Percentiles rank a stretch among this genome's conserved stretches.
Conservation (phyloP, 495 filamentous ascomycete genomes). For the Talaromyces nanjingensis region DNA sequence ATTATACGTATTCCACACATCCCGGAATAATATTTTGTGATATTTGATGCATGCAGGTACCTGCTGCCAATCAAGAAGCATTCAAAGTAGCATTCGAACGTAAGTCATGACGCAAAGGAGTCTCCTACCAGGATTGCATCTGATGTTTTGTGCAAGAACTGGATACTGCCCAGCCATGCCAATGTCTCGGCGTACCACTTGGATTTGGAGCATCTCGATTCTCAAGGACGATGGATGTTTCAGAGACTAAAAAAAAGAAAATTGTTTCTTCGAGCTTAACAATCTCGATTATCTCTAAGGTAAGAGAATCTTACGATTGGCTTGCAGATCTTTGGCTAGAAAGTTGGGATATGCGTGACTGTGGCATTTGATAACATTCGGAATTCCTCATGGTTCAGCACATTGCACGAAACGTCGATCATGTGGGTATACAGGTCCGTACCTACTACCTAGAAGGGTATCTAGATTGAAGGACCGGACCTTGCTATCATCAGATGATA, state of each 20-base stretch:
- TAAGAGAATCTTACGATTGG: background rate
- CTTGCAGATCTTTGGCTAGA: background rate
- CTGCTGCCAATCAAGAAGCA: background rate
- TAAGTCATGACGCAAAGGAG: background rate
- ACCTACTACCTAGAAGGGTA: background rate
- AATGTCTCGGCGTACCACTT: constrained; percentile 9
- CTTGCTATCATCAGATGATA: background rate
- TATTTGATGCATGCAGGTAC: background rate
- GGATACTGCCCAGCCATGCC: constrained; percentile 4
- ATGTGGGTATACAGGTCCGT: background rate
- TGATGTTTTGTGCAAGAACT: background rate
- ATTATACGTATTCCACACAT: background rate
- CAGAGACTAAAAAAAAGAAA: background rate
- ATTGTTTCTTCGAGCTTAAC: background rate
- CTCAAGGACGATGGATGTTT: background rate
- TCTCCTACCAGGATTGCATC: background rate
- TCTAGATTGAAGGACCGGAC: background rate
- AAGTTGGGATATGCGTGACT: background rate
- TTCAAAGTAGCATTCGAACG: background rate
- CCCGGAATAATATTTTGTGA: background rate
- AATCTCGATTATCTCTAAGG: background rate
- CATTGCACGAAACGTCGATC: background rate
- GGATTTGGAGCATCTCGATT: background rate
- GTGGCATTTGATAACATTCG: background rate
- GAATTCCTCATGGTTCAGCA: background rate